These are phyloP conservation scores for Verticillium albo-atrum DNA, from an alignment of 2,329 filamentous ascomycete genomes.

Conservation along the genomic window DNA sequence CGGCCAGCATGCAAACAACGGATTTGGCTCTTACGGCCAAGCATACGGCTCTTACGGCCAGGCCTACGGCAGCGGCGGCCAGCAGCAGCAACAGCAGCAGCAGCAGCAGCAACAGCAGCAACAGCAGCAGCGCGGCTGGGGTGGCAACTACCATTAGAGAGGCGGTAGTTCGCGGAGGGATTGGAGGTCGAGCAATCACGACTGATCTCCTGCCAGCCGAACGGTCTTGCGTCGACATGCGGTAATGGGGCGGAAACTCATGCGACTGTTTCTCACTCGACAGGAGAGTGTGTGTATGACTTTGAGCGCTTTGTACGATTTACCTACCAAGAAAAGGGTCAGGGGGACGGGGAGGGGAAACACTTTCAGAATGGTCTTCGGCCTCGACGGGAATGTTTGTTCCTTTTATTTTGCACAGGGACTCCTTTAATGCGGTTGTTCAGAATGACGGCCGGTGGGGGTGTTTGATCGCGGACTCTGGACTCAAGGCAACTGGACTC, in stretches of 20 bases:
- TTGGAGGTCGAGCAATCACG: slow-evolving; percentile 8
- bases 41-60: slow-evolving; percentile 39
- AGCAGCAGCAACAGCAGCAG: slow-evolving; percentile 27
- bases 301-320: slow-evolving; percentile 15
- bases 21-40: slow-evolving; percentile 47
- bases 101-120: slow-evolving; percentile 35
- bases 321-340: slow-evolving; percentile 9
- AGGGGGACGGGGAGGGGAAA: slow-evolving; percentile 12
- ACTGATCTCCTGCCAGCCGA: slow-evolving; percentile 8
- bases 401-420: slow-evolving; percentile 3
- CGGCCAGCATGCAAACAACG: slow-evolving; percentile 47
- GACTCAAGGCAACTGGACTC: neutral
- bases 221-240: slow-evolving; percentile 6
- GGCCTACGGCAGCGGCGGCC: slow-evolving; percentile 32
- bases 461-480: neutral
- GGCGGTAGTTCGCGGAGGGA: slow-evolving; percentile 1
- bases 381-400: slow-evolving; percentile 13
- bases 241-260: neutral
- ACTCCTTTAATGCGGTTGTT: neutral
- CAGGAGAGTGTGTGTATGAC: slow-evolving; percentile 10
- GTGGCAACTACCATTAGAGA: slow-evolving; percentile 52
- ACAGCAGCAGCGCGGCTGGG: slow-evolving; percentile 51
- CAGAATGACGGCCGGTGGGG: slow-evolving; percentile 1
- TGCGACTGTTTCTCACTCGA: slow-evolving; percentile 11
- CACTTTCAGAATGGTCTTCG: slow-evolving; percentile 13